Conservation (phyloP, 1,139 yeast genomes). For the Blastobotrys buckinghamii region DNA sequence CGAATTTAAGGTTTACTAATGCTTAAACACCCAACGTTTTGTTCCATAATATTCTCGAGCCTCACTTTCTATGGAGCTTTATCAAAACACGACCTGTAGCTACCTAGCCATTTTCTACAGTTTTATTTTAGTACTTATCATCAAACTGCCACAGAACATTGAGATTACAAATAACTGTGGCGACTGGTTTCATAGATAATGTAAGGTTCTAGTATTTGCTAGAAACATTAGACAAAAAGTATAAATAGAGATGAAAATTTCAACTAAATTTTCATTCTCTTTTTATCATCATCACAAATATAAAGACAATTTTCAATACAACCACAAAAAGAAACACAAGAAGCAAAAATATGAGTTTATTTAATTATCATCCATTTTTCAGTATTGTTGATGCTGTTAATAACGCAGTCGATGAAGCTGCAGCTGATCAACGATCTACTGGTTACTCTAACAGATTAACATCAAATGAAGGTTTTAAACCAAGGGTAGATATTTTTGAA, state of each 20-base stretch:
- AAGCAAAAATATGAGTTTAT: background rate
- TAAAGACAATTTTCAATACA: too few species aligned
- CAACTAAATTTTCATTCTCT: background rate
- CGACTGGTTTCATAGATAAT: too few species aligned
- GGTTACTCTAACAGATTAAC: background rate
- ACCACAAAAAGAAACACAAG: background rate
- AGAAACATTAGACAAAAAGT: background rate
- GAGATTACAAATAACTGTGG: too few species aligned
- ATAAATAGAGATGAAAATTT: background rate
- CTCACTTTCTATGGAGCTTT: too few species aligned
- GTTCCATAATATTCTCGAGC: too few species aligned
- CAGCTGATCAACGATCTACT: background rate
- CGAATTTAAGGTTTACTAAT: too few species aligned
- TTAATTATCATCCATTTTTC: slow-evolving; percentile 7
- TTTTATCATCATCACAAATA: background rate
- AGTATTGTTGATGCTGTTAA: slow-evolving; percentile 9
- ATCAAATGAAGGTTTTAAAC: background rate
- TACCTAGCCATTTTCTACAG: too few species aligned
- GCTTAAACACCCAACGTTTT: too few species aligned
- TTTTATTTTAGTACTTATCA: too few species aligned
- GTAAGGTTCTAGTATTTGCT: background rate
- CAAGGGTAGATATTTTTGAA: slow-evolving; percentile 52
- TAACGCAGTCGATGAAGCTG: background rate
- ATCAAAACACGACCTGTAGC: too few species aligned
- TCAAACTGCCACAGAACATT: too few species aligned